phyloP scores from a whole-genome alignment of 169 alveolate genomes.

The Eimeria praecox region DNA sequence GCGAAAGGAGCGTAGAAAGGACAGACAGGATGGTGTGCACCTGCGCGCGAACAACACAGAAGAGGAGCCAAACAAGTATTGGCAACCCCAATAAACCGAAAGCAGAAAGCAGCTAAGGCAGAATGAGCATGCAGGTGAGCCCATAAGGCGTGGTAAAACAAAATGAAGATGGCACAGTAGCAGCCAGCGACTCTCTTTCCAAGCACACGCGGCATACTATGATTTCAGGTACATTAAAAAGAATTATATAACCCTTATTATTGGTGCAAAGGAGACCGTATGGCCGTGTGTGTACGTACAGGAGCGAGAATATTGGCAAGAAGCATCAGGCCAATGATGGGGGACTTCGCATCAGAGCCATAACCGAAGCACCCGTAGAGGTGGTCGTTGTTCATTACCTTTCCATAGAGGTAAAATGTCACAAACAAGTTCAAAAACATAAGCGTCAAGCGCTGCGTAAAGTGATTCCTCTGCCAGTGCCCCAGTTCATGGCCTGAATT shows the following conservation, averaged over 20 bases:
- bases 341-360: conserved; percentile 84
- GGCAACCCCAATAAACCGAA: conserved; percentile 38
- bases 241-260: background rate
- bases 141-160: background rate
- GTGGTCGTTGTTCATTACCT: conserved; percentile 86
- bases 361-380: conserved; percentile 93
- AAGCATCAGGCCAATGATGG: conserved; percentile 87
- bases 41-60: conserved; percentile 30
- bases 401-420: conserved; percentile 89
- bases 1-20: conserved; percentile 83
- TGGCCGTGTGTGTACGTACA: conserved; percentile 49
- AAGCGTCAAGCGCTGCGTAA: conserved; percentile 81
- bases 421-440: conserved; percentile 86
- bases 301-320: conserved; percentile 85
- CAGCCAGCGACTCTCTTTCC: background rate
- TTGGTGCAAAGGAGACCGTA: background rate
- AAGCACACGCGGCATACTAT: background rate
- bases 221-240: background rate
- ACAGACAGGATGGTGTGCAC: conserved; percentile 83
- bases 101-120: background rate
- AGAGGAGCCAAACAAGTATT: conserved; percentile 22
- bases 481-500: conserved; percentile 84
- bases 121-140: background rate
- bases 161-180: background rate
- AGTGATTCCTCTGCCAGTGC: conserved; percentile 87